Evolutionary conservation across 2,329 filamentous ascomycete species (phyloP).

Genomic region (Penicillium psychrosexuale): DNA sequence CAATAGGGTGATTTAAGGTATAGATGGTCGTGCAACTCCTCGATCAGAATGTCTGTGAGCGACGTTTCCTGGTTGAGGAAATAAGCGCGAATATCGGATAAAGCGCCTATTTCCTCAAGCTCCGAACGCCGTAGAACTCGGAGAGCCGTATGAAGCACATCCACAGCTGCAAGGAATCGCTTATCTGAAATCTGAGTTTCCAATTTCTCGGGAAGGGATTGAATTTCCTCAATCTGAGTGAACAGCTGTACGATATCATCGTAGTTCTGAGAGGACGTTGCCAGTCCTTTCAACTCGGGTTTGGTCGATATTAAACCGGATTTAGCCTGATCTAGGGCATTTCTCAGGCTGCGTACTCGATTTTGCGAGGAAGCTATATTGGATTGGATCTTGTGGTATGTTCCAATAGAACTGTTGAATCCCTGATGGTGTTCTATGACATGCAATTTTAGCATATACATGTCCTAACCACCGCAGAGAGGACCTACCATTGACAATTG

Average conservation of each 20-base stretch:
- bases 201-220: slow-evolving; percentile 83
- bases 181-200: slow-evolving; percentile 96
- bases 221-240: slow-evolving; percentile 80
- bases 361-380: slow-evolving; percentile 87
- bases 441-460: slow-evolving; percentile 12
- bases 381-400: slow-evolving; percentile 96
- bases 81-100: slow-evolving; percentile 82
- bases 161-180: slow-evolving; percentile 86
- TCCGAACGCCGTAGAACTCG: slow-evolving; percentile 81
- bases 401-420: slow-evolving; percentile 98
- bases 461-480: background rate
- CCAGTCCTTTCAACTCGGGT: slow-evolving; percentile 86
- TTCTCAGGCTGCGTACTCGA: slow-evolving; percentile 76
- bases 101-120: slow-evolving; percentile 83
- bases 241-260: slow-evolving; percentile 84
- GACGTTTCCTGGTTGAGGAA: slow-evolving; percentile 89
- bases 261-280: slow-evolving; percentile 82
- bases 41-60: slow-evolving; percentile 90
- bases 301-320: slow-evolving; percentile 78
- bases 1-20: slow-evolving; percentile 98
- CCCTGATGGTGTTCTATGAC: slow-evolving; percentile 85
- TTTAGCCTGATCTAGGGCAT: slow-evolving; percentile 78
- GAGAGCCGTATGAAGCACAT: slow-evolving; percentile 83
- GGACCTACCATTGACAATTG: slow-evolving; percentile 74
- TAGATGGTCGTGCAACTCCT: slow-evolving; percentile 93